Conservation (phyloP, 345 rosid genomes). For the Erucastrum elatum region DNA sequence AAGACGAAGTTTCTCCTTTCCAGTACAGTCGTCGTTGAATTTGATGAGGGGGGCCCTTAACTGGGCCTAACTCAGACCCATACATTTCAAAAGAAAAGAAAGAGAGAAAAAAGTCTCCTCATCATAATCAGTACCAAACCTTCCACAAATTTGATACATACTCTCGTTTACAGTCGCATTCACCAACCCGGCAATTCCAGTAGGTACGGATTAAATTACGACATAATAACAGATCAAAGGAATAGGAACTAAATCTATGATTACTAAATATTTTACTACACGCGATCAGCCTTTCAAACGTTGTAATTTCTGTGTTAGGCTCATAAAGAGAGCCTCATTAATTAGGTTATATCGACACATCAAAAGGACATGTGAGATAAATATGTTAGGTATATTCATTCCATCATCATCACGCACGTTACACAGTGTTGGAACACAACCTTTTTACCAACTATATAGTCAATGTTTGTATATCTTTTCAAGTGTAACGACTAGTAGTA, state of each 20-base stretch:
- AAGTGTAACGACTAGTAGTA: neutral
- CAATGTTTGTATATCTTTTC: neutral
- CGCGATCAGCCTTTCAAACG: neutral
- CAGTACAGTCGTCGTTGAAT: neutral
- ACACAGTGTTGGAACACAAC: neutral
- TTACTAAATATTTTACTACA: neutral
- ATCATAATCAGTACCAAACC: neutral
- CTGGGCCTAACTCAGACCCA: constrained; percentile 26
- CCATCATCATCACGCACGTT: constrained; percentile 6
- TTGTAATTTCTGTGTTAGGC: neutral
- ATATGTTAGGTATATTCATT: constrained; percentile 21
- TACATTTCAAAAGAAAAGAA: neutral
- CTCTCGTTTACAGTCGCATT: neutral
- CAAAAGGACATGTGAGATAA: constrained; percentile 9
- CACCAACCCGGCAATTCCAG: neutral
- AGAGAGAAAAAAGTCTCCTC: neutral
- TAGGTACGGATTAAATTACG: constrained; percentile 3
- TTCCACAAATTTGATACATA: neutral
- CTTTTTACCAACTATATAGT: neutral
- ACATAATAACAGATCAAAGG: neutral
- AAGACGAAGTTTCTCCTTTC: neutral
- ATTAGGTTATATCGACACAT: constrained; percentile 4
- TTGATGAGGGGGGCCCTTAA: constrained; percentile 2
- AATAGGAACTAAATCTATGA: neutral
- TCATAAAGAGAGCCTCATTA: neutral